Percentiles rank a stretch among this genome's conserved stretches.
Evolutionary conservation across 2,329 filamentous ascomycete species (phyloP).

Genomic region (Ophiostoma piceae): DNA sequence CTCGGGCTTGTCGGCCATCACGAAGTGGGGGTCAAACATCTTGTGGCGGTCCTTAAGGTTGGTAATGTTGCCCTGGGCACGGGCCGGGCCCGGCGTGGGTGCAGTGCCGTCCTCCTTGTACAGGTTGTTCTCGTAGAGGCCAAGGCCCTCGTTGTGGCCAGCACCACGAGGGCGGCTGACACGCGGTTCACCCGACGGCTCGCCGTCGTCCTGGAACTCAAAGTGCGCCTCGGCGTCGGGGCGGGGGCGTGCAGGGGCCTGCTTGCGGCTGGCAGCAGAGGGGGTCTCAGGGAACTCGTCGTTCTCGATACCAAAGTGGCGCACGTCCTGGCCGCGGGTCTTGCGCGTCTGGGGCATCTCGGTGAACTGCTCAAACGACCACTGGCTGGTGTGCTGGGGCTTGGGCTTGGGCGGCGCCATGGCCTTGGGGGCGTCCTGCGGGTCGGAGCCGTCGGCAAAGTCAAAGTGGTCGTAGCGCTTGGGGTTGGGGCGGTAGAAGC

Average conservation of each 20-base stretch:
- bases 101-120: slow-evolving; percentile 53
- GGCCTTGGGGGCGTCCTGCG: slow-evolving; percentile 44
- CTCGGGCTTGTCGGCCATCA: slow-evolving; percentile 62
- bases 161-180: slow-evolving; percentile 46
- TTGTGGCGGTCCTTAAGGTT: slow-evolving; percentile 69
- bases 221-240: slow-evolving; percentile 80
- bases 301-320: slow-evolving; percentile 74
- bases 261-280: slow-evolving; percentile 42
- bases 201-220: slow-evolving; percentile 71
- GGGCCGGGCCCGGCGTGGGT: slow-evolving; percentile 35
- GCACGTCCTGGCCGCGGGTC: slow-evolving; percentile 60
- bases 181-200: slow-evolving; percentile 48
- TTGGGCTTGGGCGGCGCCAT: slow-evolving; percentile 41
- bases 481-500: slow-evolving; percentile 60
- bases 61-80: slow-evolving; percentile 60
- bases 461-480: slow-evolving; percentile 84
- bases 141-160: slow-evolving; percentile 61
- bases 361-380: slow-evolving; percentile 82
- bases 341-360: slow-evolving; percentile 64
- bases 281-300: slow-evolving; percentile 55
- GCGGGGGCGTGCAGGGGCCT: slow-evolving; percentile 61
- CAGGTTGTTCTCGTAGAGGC: slow-evolving; percentile 73
- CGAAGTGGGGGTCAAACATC: slow-evolving; percentile 73
- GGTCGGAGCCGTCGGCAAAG: slow-evolving; percentile 61
- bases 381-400: slow-evolving; percentile 66